Evolutionary conservation across 2,329 filamentous ascomycete genomes (phyloP), one percentile per base, ranked within the genome.

Genomic region (Colletotrichum navitas): DNA sequence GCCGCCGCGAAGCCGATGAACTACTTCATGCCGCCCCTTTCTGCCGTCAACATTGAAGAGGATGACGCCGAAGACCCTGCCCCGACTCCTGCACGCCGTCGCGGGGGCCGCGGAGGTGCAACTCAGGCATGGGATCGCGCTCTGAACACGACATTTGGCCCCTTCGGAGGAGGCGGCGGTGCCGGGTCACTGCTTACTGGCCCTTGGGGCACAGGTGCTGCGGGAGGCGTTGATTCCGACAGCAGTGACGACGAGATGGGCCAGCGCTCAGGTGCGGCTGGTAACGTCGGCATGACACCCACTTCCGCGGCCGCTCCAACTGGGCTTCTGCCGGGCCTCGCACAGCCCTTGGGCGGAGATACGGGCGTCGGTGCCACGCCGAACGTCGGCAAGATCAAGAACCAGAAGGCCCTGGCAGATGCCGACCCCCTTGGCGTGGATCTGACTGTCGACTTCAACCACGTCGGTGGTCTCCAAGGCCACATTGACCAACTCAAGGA

Each of bases 401-500:
- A 97, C 79, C 93, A 92, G 78, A 97, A 97, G 79, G 91, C 94
- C 5, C 87, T 98, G 59, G 95, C 95, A 29, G 96, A 99, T 83
- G 94, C 95, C 4, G 96, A 98, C 79, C 96, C 96, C 55, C 88
- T 99, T 4, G 96, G 96, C 12, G 94, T 99, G 43, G 95, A 98
- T 78, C 85, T 95, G 78, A 95, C 90, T 77, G 94, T 99, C 73
- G 95, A 95, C 78, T 98, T 99, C 80, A 95, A 93, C 80, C 94
- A 95, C 75, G 95, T 99, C 67, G 96, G 96, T 78, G 96, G 96
- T 51, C 84, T 99, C 55, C 91, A 97, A 79, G 92, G 94, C 45
- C 95, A 98, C 79, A 98, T 99, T 79, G 94, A 98, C 79, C 94
- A 98, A 81, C 87, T 99, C 73, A 98, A 99, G 82, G 96, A 99